Conservation (phyloP, 257 asterid genomes). For the Datura wrightii region DNA sequence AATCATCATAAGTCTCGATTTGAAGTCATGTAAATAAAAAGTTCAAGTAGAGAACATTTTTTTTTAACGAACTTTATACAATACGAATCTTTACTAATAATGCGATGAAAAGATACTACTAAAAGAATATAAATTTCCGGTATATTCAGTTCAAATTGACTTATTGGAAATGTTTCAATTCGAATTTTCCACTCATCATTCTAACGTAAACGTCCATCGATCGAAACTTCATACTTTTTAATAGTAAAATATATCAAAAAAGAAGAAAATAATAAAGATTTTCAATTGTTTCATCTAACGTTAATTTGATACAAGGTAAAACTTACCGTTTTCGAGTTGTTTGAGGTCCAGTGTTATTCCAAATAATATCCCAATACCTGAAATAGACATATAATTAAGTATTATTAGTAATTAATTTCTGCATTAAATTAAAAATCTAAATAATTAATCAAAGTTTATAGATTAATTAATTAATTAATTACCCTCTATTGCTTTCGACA, state of each 20-base stretch:
- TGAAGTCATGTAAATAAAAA: background rate
- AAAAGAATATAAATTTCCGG: background rate
- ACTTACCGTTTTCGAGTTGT: conserved; percentile 42
- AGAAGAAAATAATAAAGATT: background rate
- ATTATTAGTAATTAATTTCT: background rate
- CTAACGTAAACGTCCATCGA: accelerated
- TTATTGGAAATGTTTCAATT: background rate
- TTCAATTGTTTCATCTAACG: background rate
- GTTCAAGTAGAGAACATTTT: background rate
- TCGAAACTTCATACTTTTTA: background rate
- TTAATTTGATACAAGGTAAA: background rate
- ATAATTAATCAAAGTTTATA: background rate
- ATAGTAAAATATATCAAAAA: background rate
- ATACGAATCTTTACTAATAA: accelerated
- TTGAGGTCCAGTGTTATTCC: conserved; percentile 43
- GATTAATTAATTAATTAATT: conserved; percentile 13
- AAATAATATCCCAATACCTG: conserved; percentile 60
- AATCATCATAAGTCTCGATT: background rate
- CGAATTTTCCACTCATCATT: background rate
- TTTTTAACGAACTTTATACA: background rate
- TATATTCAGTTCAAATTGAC: background rate
- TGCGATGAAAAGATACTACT: background rate
- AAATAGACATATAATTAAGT: background rate
- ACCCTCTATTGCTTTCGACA: conserved; percentile 53
- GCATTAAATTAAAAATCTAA: background rate